Conservation (phyloP, 352 stramenopile genomes). For the Globisporangium viniferum region DNA sequence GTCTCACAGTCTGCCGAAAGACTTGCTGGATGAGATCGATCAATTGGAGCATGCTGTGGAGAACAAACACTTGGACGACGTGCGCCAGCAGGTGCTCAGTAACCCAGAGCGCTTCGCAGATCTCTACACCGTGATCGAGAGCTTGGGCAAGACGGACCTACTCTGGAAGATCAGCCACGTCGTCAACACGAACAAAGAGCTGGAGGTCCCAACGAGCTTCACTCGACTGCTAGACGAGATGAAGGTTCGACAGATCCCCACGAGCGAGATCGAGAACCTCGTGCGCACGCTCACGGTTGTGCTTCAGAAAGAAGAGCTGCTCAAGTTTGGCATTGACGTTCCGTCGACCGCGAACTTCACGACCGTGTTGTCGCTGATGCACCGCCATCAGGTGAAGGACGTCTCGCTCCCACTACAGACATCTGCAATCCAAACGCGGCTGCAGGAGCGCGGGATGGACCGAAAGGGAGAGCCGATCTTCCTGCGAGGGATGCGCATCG, state of each 20-base stretch:
- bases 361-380: constrained; percentile 49
- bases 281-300: constrained; percentile 46
- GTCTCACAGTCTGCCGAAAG: constrained; percentile 29
- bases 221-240: constrained; percentile 47
- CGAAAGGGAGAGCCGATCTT: constrained; percentile 57
- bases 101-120: constrained; percentile 72
- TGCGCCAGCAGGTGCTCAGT: constrained; percentile 25
- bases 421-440: constrained; percentile 34
- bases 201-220: constrained; percentile 47
- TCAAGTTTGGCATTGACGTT: constrained; percentile 38
- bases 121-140: constrained; percentile 58
- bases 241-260: constrained; percentile 49
- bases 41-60: constrained; percentile 53
- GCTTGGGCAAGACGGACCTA: constrained; percentile 63
- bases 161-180: constrained; percentile 74
- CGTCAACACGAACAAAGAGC: constrained; percentile 55
- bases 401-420: constrained; percentile 43
- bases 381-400: constrained; percentile 52
- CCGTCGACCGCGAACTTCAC: constrained; percentile 44
- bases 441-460: constrained; percentile 57
- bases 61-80: constrained; percentile 20
- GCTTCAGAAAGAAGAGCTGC: constrained; percentile 61
- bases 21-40: constrained; percentile 55
- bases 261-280: constrained; percentile 56
- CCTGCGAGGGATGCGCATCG: constrained; percentile 58